Evolutionary conservation across 1,139 yeast genomes (phyloP).

Genomic region (Taphrina wiesneri): DNA sequence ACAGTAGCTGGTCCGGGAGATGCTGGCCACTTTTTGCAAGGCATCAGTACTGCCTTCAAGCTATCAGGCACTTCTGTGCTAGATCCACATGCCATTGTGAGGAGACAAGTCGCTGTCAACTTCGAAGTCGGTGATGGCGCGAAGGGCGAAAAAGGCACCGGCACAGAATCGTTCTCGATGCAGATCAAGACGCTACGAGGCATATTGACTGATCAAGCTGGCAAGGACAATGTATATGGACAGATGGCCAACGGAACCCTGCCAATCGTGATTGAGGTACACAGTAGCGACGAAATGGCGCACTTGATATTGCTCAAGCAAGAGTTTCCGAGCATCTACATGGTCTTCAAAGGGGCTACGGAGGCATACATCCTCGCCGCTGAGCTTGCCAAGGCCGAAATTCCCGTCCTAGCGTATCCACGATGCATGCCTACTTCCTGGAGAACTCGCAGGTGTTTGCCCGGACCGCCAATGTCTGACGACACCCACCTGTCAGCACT

Average conservation of each 20-base stretch:
- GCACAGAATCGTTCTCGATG: slow-evolving; percentile 6
- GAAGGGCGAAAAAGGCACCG: slow-evolving; percentile 9
- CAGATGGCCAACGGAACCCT: slow-evolving; percentile 3
- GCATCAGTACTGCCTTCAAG: slow-evolving; percentile 13
- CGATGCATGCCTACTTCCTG: slow-evolving; percentile 17
- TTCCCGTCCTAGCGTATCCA: slow-evolving; percentile 9
- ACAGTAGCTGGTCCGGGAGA: background rate
- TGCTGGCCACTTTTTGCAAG: slow-evolving; percentile 16
- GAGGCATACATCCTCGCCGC: slow-evolving; percentile 17
- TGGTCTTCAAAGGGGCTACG: slow-evolving; percentile 17
- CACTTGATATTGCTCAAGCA: slow-evolving; percentile 15
- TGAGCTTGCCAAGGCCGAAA: slow-evolving; percentile 9
- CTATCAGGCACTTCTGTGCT: background rate
- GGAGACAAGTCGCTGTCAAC: slow-evolving; percentile 14
- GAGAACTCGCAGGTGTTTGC: slow-evolving; percentile 7
- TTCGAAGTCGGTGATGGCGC: slow-evolving; percentile 9
- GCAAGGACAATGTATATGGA: slow-evolving; percentile 11
- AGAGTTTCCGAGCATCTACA: slow-evolving; percentile 1
- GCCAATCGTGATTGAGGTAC: slow-evolving; percentile 4
- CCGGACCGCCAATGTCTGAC: slow-evolving; percentile 22
- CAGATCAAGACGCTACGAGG: slow-evolving; percentile 9
- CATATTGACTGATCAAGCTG: background rate
- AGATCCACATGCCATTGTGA: background rate
- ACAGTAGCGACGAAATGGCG: slow-evolving; percentile 18
- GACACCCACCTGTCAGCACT: slow-evolving; percentile 11